Base-by-base conservation (phyloP, 495 filamentous ascomycete species). In the Umbilicaria muhlenbergii region DNA sequence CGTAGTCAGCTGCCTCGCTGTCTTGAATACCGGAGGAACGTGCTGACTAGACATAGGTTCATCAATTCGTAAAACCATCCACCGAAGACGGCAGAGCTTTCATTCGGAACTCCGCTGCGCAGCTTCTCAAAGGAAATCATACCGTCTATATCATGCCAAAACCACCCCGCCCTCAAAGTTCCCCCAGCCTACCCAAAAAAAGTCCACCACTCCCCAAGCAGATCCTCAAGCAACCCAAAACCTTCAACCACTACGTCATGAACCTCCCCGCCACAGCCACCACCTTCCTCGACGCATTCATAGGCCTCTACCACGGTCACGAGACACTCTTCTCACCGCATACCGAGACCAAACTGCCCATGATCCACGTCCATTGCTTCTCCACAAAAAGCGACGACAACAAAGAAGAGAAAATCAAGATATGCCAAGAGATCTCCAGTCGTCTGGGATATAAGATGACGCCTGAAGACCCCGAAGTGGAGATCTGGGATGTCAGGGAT, bases 321-420 rank as follows among this genome's bases (percentile, higher is more conserved):
- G 80, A 83, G 52, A 39, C 62, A 3, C 66, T 85, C 1, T 88
- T 92, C 50, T 58, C 61, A 14, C 75, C 81, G 0, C 57, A 75
- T 35, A 77, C 73, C 4, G 46, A 49, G 6, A 63, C 59, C 3
- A 62, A 64, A 39, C 61, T 96, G 39, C 91, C 91, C 1, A 69
- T 89, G 66, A 64, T 98, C 17, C 92, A 98, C 53, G 85, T 91
- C 28, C 81, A 98, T 63, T 89, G 84, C 65, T 94, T 94, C 67
- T 77, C 71, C 1, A 71, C 77, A 21, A 83, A 91, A 59, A 76
- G 71, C 16, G 79, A 81, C 8, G 74, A 81, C 47, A 81, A 84
- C 47, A 62, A 69, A 6, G 66, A 62, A 32, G 73, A 83, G 51
- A 63, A 66, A 18, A 52, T 61, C 0, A 73, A 84, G 49, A 79